These are phyloP conservation scores for Penicillium silybi DNA, from an alignment of 495 filamentous ascomycete genomes.

Conservation along the genomic window DNA sequence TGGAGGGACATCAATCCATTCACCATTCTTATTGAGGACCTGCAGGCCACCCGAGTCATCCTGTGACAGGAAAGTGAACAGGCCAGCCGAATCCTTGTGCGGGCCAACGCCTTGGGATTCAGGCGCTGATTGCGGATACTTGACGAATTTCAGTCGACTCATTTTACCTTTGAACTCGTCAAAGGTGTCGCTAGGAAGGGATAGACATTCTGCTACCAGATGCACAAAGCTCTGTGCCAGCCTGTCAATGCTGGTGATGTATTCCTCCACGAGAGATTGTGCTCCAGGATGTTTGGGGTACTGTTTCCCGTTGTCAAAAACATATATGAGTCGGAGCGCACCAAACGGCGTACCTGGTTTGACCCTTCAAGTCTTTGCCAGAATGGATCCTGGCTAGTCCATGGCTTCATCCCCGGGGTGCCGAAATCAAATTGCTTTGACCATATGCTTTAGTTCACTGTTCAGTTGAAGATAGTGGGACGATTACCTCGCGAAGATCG, in stretches of 20 bases:
- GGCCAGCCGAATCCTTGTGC: slow-evolving; percentile 83
- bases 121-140: slow-evolving; percentile 70
- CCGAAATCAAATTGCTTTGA: slow-evolving; percentile 44
- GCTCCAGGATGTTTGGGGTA: slow-evolving; percentile 56
- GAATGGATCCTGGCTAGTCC: slow-evolving; percentile 66
- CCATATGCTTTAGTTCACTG: not conserved
- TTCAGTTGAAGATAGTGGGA: not conserved
- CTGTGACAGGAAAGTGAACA: slow-evolving; percentile 45
- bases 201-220: slow-evolving; percentile 80
- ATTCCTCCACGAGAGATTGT: slow-evolving; percentile 72
- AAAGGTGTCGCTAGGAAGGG: slow-evolving; percentile 68
- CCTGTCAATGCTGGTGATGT: slow-evolving; percentile 66
- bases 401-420: slow-evolving; percentile 29
- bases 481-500: slow-evolving; percentile 37
- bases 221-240: slow-evolving; percentile 72
- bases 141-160: slow-evolving; percentile 91
- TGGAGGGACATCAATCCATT: slow-evolving; percentile 49
- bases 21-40: slow-evolving; percentile 45
- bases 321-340: not conserved
- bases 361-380: slow-evolving; percentile 53
- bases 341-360: slow-evolving; percentile 26
- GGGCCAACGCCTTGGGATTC: slow-evolving; percentile 76
- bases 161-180: slow-evolving; percentile 79
- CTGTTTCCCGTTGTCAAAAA: slow-evolving; percentile 22
- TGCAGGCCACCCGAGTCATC: slow-evolving; percentile 54